Conservation (phyloP, 371 early-diverging fungal genomes). For the Syncephalastrum monosporum region DNA sequence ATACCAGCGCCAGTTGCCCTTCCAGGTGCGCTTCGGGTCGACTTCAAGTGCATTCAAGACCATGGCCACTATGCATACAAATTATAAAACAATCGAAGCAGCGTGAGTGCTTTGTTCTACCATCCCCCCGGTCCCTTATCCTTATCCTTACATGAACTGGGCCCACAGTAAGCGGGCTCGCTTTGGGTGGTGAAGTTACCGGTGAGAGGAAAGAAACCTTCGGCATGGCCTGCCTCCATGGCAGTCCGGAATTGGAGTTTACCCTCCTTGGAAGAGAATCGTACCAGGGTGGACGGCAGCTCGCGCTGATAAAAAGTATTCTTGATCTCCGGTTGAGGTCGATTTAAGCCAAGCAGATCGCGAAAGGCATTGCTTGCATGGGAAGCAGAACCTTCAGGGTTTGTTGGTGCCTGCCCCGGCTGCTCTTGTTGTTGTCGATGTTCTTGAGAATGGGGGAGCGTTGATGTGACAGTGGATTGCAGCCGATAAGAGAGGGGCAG, state of each 20-base stretch:
- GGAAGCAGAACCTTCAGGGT: too few relatives aligned
- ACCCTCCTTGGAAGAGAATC: slow-evolving; percentile 81
- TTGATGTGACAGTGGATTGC: too few relatives aligned
- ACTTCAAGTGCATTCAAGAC: slow-evolving; percentile 91
- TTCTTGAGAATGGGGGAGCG: too few relatives aligned
- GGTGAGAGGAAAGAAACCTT: slow-evolving; percentile 83
- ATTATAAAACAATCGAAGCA: slow-evolving; percentile 57
- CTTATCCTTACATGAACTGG: slow-evolving; percentile 55
- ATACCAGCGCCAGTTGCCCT: slow-evolving; percentile 91
- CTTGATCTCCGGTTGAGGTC: slow-evolving; percentile 37
- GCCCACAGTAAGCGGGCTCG: slow-evolving; percentile 75
- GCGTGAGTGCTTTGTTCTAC: slow-evolving; percentile 36
- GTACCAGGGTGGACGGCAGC: slow-evolving; percentile 69
- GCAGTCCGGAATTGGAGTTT: slow-evolving; percentile 77
- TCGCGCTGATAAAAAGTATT: slow-evolving; percentile 78
- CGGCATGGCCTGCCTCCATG: slow-evolving; percentile 75
- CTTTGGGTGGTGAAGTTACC: slow-evolving; percentile 91
- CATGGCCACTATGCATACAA: slow-evolving; percentile 66
- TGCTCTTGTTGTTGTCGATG: too few relatives aligned
- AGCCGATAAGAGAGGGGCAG: too few relatives aligned
- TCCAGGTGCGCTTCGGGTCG: slow-evolving; percentile 86
- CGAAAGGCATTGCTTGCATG: slow-evolving; percentile 13
- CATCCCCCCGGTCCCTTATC: background rate
- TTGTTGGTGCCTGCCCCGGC: too few relatives aligned
- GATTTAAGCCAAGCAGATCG: slow-evolving; percentile 19